Conservation (phyloP, 345 rosid genomes). For the Streptanthus diversifolius region DNA sequence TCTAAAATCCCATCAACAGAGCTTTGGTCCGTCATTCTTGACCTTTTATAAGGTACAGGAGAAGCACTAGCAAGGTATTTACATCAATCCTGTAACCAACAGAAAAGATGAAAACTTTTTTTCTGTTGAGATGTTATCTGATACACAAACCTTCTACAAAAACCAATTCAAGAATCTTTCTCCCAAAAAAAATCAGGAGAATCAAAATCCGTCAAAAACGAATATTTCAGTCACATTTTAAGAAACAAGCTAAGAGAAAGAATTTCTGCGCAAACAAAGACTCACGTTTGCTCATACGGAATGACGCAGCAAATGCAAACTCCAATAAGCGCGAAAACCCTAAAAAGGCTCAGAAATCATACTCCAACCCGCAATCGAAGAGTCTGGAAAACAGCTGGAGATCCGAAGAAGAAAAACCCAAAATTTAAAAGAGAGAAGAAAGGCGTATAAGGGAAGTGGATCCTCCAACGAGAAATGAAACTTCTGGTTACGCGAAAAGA, state of each 20-base stretch:
- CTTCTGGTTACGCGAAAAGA: neutral
- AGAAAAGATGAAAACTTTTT: neutral
- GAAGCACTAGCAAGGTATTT: conserved; percentile 25
- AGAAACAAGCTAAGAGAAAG: conserved; percentile 5
- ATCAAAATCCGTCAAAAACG: neutral
- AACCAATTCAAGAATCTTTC: neutral
- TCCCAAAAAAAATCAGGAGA: neutral
- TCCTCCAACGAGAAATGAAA: conserved; percentile 25
- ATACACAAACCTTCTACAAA: neutral
- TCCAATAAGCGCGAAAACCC: neutral
- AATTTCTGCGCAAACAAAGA: neutral
- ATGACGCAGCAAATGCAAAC: conserved; percentile 12
- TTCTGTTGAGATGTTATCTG: neutral
- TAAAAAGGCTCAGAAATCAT: conserved; percentile 13
- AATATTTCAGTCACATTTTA: conserved; percentile 16
- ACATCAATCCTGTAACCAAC: conserved; percentile 40
- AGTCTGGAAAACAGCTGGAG: conserved; percentile 19
- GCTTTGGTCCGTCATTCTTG: conserved; percentile 59
- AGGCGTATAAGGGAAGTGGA: conserved; percentile 8
- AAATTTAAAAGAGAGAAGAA: neutral
- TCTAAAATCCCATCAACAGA: conserved; percentile 76
- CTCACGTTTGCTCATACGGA: conserved; percentile 31
- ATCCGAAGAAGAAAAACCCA: neutral
- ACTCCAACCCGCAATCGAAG: conserved; percentile 19
- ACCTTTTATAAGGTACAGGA: conserved; percentile 28